Conservation (phyloP, 495 filamentous ascomycete genomes). For the Penicillium roqueforti region DNA sequence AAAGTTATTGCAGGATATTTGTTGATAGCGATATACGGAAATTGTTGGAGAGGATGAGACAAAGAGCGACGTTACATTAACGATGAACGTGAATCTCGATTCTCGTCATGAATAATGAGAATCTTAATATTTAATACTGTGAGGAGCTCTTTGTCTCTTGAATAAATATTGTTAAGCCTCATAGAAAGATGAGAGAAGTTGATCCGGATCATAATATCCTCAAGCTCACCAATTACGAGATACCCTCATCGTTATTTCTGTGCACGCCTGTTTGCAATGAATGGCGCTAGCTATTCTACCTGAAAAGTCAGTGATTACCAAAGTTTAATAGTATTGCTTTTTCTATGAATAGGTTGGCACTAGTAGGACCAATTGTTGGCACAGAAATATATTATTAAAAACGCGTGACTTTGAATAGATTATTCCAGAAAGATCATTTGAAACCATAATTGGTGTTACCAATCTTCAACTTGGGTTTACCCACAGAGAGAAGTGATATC, state of each 20-base stretch:
- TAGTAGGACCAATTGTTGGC: too few species aligned
- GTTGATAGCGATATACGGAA: background rate
- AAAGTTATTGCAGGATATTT: background rate
- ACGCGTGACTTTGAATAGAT: background rate
- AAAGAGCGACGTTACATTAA: background rate
- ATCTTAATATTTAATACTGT: background rate
- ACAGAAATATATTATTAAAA: too few species aligned
- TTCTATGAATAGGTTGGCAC: too few species aligned
- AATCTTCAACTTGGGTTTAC: background rate
- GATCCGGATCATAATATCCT: background rate
- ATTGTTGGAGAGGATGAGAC: background rate
- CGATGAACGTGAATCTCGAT: background rate
- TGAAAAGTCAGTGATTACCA: background rate
- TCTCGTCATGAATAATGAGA: background rate
- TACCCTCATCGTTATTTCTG: too few species aligned
- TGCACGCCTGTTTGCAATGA: background rate
- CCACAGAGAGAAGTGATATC: slow-evolving; percentile 25
- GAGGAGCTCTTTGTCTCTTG: background rate
- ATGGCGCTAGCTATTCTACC: background rate
- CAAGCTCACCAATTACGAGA: background rate
- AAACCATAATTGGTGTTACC: background rate
- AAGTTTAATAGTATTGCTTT: background rate
- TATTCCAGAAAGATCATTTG: background rate
- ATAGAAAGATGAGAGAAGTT: background rate
- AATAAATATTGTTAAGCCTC: background rate